These are phyloP conservation scores for Epichloe sp. DNA, from an alignment of 2,329 filamentous ascomycete species.

Conservation along the genomic window DNA sequence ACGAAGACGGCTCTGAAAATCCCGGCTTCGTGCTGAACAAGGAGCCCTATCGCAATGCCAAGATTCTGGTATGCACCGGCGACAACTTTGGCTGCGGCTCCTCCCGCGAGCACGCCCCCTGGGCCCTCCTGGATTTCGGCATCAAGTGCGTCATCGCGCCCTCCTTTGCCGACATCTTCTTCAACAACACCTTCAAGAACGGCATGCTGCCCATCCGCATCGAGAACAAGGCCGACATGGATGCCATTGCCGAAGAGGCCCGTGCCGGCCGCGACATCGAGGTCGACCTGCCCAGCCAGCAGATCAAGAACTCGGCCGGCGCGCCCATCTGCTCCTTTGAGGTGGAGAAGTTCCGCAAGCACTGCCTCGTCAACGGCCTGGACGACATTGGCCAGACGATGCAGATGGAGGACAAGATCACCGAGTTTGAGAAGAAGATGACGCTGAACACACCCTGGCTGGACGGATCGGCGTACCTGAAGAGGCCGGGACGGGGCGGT, in stretches of 20 bases:
- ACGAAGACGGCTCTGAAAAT: conserved; percentile 60
- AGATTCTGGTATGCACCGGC: conserved; percentile 85
- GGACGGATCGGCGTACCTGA: conserved; percentile 73
- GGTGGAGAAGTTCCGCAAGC: conserved; percentile 85
- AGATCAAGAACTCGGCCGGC: conserved; percentile 64
- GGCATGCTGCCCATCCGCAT: conserved; percentile 88
- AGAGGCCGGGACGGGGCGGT: conserved; percentile 34
- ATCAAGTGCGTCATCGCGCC: conserved; percentile 90
- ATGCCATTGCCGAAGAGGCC: conserved; percentile 64
- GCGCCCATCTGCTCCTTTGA: conserved; percentile 67
- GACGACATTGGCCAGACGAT: conserved; percentile 94
- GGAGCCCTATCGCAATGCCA: conserved; percentile 68
- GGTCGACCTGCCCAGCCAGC: conserved; percentile 75
- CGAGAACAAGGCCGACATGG: conserved; percentile 49
- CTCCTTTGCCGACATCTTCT: conserved; percentile 69
- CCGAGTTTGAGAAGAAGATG: conserved; percentile 65
- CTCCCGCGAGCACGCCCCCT: conserved; percentile 89
- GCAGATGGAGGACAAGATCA: conserved; percentile 82
- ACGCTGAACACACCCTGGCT: conserved; percentile 77
- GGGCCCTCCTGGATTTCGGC: conserved; percentile 92
- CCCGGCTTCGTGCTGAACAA: conserved; percentile 80
- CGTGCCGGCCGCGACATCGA: conserved; percentile 72
- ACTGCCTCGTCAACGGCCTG: conserved; percentile 84
- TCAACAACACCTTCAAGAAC: conserved; percentile 99
- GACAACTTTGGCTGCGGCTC: conserved; percentile 92